Conservation (phyloP, 768 basidiomycete species). For the Psilocybe subaeruginosa region DNA sequence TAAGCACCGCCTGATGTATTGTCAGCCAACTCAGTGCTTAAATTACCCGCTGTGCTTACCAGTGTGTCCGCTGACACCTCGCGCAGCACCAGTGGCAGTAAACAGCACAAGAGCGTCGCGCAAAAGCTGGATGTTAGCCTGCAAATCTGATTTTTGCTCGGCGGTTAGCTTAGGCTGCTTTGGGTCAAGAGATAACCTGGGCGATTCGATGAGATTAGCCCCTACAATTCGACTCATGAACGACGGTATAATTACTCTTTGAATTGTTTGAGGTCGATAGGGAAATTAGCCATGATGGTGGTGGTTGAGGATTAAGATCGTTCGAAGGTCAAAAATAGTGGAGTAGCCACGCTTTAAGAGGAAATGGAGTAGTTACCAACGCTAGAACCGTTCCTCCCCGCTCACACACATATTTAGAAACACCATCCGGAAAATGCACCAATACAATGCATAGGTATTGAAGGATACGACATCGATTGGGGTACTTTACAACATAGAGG, state of each 20-base stretch:
- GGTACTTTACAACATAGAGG: constrained; percentile 1
- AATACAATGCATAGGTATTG: background rate
- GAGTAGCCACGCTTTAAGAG: background rate
- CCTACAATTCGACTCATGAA: too few species aligned
- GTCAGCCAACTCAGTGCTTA: constrained; percentile 7
- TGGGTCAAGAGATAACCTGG: constrained; percentile 75
- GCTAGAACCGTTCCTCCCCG: background rate
- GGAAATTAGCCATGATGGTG: constrained; percentile 49
- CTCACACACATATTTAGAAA: background rate
- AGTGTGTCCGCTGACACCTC: constrained; percentile 88
- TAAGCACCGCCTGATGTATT: constrained; percentile 55
- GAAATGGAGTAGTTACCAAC: background rate
- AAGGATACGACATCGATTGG: constrained; percentile 14
- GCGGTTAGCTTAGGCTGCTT: constrained; percentile 59
- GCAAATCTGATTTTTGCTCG: constrained; percentile 63
- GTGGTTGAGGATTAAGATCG: constrained; percentile 20
- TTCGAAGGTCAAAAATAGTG: background rate
- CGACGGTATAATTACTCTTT: constrained; percentile 52
- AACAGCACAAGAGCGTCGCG: constrained; percentile 87
- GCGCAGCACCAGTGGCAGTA: constrained; percentile 83
- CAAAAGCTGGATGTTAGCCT: constrained; percentile 76
- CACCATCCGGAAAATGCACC: background rate
- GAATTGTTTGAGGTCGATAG: constrained; percentile 77
- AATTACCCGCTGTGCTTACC: constrained; percentile 38
- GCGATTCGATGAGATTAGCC: constrained; percentile 4